Percentiles rank a stretch among this genome's conserved stretches.
Evolutionary conservation across 352 stramenopile genomes (phyloP).

Genomic region (Thalassiosira delicatula): DNA sequence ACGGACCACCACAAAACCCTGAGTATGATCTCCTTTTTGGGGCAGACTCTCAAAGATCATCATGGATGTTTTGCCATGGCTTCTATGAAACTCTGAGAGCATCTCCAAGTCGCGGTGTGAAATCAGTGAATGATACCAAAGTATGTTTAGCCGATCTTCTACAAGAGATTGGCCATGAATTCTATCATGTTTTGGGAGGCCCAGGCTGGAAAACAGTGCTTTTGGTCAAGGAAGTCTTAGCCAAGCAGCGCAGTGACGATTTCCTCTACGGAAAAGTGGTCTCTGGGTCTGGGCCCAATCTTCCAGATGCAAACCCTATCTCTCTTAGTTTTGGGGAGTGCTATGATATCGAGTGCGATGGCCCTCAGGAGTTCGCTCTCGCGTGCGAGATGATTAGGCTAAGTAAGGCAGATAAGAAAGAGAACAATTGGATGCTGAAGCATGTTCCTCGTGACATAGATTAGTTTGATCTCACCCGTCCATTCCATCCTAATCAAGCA

Average conservation of each 20-base stretch:
- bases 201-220: constrained; percentile 6
- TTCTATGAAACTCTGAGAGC: constrained; percentile 4
- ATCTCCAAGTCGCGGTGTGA: background rate
- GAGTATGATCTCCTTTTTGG: constrained; percentile 4
- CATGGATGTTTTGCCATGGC: background rate
- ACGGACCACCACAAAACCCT: background rate
- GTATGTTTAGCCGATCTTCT: constrained; percentile 1
- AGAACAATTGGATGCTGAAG: constrained; percentile 22
- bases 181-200: constrained; percentile 9
- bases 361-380: constrained; percentile 10
- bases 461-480: background rate
- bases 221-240: background rate
- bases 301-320: constrained; percentile 6
- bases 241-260: background rate
- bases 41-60: background rate
- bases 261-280: constrained; percentile 13
- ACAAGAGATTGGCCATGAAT: background rate
- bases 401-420: background rate
- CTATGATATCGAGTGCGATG: constrained; percentile 2
- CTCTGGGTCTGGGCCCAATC: background rate
- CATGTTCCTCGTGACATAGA: constrained; percentile 2
- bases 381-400: constrained; percentile 21
- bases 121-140: background rate
- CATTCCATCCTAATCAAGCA: constrained; percentile 5
- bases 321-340: constrained; percentile 11